Percentiles rank a stretch among this genome's conserved stretches.
Evolutionary conservation across 2,329 filamentous ascomycete species (phyloP).

Genomic region (Cephalotrichum gorgonifer): DNA sequence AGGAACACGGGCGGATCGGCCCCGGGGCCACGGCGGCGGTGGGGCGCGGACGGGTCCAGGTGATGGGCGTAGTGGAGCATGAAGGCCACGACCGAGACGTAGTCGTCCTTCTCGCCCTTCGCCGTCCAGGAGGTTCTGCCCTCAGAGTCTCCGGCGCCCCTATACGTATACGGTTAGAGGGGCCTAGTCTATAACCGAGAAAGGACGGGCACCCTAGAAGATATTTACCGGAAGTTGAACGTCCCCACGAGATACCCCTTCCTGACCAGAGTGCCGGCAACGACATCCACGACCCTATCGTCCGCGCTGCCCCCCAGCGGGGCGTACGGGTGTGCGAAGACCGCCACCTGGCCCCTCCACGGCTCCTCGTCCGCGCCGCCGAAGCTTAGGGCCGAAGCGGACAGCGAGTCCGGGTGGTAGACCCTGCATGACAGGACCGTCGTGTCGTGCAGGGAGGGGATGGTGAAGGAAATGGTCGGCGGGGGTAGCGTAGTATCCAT

Average conservation of each 20-base stretch:
- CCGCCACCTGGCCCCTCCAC: slow-evolving; percentile 41
- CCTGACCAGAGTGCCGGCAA: slow-evolving; percentile 54
- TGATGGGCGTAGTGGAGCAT: slow-evolving; percentile 61
- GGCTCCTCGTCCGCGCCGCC: slow-evolving; percentile 16
- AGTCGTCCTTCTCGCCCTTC: slow-evolving; percentile 71
- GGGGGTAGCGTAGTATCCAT: slow-evolving; percentile 3
- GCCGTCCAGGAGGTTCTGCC: slow-evolving; percentile 83
- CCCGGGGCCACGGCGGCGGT: background rate
- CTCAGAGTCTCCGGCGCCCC: slow-evolving; percentile 64
- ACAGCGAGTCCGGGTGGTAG: slow-evolving; percentile 55
- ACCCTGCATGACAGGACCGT: slow-evolving; percentile 69
- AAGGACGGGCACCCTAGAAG: background rate
- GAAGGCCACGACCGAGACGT: slow-evolving; percentile 72
- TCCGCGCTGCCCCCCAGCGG: slow-evolving; percentile 78
- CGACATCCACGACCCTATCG: slow-evolving; percentile 63
- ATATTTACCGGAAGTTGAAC: slow-evolving; percentile 76
- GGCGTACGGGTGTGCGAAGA: slow-evolving; percentile 87
- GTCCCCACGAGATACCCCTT: slow-evolving; percentile 69
- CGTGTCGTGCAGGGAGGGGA: slow-evolving; percentile 78
- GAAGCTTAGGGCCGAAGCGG: slow-evolving; percentile 11
- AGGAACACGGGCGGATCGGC: slow-evolving; percentile 28
- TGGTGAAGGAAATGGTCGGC: slow-evolving; percentile 44
- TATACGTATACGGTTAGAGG: slow-evolving; percentile 20
- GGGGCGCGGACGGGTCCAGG: slow-evolving; percentile 31
- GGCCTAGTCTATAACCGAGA: background rate